Percentiles rank a stretch among this genome's conserved stretches.
Conservation (phyloP, 371 early-diverging fungal genomes). For the Mucor lusitanicus region DNA sequence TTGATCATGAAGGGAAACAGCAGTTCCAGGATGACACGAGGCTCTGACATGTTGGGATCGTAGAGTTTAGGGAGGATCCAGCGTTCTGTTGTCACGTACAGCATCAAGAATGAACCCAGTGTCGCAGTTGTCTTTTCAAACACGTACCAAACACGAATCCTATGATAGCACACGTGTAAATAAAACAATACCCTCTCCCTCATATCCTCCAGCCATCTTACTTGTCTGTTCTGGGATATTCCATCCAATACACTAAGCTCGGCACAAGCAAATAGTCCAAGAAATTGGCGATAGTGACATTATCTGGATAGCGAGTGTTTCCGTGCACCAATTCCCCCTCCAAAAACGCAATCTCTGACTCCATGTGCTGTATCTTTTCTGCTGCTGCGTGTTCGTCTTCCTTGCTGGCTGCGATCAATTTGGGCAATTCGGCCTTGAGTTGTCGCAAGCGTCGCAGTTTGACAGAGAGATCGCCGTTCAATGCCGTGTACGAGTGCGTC, state of each 20-base stretch:
- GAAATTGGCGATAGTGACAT: conserved; percentile 82
- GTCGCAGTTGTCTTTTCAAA: conserved; percentile 83
- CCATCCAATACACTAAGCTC: conserved; percentile 89
- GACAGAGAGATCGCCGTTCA: conserved; percentile 72
- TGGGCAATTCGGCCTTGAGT: conserved; percentile 35
- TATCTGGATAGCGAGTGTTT: conserved; percentile 72
- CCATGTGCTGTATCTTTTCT: conserved; percentile 27
- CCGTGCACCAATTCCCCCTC: conserved; percentile 64
- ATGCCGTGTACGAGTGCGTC: conserved; percentile 84
- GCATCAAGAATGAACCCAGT: conserved; percentile 76
- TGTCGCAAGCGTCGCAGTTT: conserved; percentile 45
- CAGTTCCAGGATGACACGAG: conserved; percentile 65
- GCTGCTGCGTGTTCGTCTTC: background rate
- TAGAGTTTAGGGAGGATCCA: conserved; percentile 83
- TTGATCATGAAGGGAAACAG: conserved; percentile 88
- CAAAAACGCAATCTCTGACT: conserved; percentile 57
- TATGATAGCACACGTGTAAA: conserved; percentile 16
- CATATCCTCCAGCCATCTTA: conserved; percentile 27
- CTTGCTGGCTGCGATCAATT: conserved; percentile 20
- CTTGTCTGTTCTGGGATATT: conserved; percentile 89
- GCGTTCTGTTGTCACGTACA: conserved; percentile 86
- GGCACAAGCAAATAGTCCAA: conserved; percentile 90
- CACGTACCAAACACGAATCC: conserved; percentile 86
- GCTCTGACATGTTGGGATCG: conserved; percentile 57
- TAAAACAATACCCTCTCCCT: background rate